These are phyloP conservation scores for Isatis tinctoria DNA, from an alignment of 345 rosid genomes.

Conservation along the genomic window DNA sequence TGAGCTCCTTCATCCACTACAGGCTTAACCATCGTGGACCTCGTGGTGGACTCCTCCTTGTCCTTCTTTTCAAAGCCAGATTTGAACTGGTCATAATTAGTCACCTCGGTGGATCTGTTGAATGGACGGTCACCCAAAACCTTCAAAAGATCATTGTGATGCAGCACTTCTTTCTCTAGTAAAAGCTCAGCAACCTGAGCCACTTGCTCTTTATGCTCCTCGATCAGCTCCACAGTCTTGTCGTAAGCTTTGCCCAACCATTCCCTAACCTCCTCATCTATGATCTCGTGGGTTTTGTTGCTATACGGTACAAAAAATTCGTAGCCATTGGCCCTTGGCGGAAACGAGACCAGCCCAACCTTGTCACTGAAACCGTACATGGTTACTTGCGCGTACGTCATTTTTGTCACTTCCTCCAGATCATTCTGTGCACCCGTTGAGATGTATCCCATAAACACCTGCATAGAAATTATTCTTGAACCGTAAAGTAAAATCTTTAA, in stretches of 20 bases:
- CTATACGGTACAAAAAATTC: constrained; percentile 85
- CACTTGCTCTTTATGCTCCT: constrained; percentile 71
- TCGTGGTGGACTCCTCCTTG: constrained; percentile 22
- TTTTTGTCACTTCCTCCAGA: constrained; percentile 89
- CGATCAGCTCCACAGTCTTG: constrained; percentile 52
- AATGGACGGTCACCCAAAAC: constrained; percentile 89
- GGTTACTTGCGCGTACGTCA: constrained; percentile 93
- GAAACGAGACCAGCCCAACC: constrained; percentile 92
- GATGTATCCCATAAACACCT: constrained; percentile 73
- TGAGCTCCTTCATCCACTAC: constrained; percentile 55
- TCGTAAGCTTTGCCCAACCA: constrained; percentile 80
- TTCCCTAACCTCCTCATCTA: constrained; percentile 82
- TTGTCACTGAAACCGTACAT: constrained; percentile 92
- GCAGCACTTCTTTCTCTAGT: constrained; percentile 83
- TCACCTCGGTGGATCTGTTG: constrained; percentile 50
- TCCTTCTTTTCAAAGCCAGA: constrained; percentile 52
- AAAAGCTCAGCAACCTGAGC: constrained; percentile 77
- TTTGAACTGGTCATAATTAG: constrained; percentile 74
- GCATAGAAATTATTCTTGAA: too few species aligned
- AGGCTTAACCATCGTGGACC: constrained; percentile 33
- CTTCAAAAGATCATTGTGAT: constrained; percentile 62
- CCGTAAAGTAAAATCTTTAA: too few species aligned
- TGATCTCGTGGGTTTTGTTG: constrained; percentile 78
- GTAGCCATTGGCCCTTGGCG: constrained; percentile 58
- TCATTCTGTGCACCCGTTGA: constrained; percentile 96